phyloP scores from a whole-genome alignment of 371 early-diverging fungal genomes.

The Syncephalis plumigaleata region DNA sequence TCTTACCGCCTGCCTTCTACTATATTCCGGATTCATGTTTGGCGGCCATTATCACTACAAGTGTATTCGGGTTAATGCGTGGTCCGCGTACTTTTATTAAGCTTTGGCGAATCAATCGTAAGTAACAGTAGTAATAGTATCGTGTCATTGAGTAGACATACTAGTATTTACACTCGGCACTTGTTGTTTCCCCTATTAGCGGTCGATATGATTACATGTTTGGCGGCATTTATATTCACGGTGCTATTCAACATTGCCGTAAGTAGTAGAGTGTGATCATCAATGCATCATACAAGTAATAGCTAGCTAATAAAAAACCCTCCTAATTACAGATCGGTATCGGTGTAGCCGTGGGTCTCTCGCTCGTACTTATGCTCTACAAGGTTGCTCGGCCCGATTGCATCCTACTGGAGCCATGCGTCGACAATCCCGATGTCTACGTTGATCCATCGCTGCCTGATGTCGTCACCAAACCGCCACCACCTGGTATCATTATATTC shows the following conservation, averaged over 20 bases:
- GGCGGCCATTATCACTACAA: constrained; percentile 39
- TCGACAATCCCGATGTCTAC: constrained; percentile 8
- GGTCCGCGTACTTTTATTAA: constrained; percentile 22
- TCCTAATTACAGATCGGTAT: constrained; percentile 42
- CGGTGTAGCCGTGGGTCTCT: constrained; percentile 24
- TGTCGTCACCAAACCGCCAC: constrained; percentile 15
- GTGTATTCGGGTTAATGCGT: constrained; percentile 36
- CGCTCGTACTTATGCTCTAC: constrained; percentile 25
- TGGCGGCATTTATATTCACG: neutral
- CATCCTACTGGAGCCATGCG: constrained; percentile 13
- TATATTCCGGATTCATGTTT: constrained; percentile 64
- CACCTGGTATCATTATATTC: constrained; percentile 39
- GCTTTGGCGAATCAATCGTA: constrained; percentile 16
- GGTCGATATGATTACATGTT: neutral
- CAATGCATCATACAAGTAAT: no score
- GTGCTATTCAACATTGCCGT: constrained; percentile 12
- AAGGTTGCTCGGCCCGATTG: constrained; percentile 32
- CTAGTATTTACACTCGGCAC: no score
- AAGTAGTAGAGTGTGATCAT: no score
- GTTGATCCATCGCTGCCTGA: constrained; percentile 5
- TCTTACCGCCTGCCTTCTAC: constrained; percentile 63
- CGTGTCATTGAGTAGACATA: no score
- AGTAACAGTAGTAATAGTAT: constrained; percentile 7
- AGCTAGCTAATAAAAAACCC: no score
- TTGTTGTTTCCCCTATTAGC: constrained; percentile 1